Conservation (phyloP, 495 filamentous ascomycete genomes). For the Aspergillus funiculosus region DNA sequence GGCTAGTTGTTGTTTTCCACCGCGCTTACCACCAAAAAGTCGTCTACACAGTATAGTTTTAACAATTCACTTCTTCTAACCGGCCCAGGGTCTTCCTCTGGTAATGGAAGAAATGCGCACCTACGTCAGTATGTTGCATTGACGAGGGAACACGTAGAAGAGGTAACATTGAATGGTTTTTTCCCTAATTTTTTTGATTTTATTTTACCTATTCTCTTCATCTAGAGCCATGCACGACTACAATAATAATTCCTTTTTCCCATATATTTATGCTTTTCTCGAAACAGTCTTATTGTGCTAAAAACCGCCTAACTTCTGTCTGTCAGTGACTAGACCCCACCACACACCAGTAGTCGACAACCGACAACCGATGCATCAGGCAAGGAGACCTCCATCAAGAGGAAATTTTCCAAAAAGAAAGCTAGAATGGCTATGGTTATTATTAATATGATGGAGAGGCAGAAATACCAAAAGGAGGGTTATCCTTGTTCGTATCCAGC, state of each 20-base stretch:
- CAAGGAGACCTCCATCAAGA: conserved; percentile 7
- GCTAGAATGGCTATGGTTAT: too few species aligned
- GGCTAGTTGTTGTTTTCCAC: background rate
- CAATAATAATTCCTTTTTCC: background rate
- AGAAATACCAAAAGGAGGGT: too few species aligned
- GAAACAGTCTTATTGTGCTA: too few species aligned
- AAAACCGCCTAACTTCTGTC: conserved; percentile 3
- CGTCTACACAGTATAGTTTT: too few species aligned
- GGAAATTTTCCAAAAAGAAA: too few species aligned
- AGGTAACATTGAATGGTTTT: background rate
- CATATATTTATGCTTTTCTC: background rate
- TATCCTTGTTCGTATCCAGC: background rate
- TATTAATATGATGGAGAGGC: too few species aligned
- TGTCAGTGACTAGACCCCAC: background rate
- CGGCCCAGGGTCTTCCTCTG: background rate
- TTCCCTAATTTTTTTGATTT: too few species aligned
- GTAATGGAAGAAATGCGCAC: conserved; percentile 1
- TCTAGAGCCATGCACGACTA: background rate
- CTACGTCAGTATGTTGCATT: conserved; percentile 5
- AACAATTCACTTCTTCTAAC: background rate
- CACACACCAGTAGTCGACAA: conserved; percentile 3
- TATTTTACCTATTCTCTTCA: background rate
- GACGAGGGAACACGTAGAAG: background rate
- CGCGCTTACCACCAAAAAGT: too few species aligned
- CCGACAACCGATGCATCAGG: conserved; percentile 18